Evolutionary conservation across 2,329 filamentous ascomycete genomes (phyloP).

Genomic region (Pochonia chlamydosporia): DNA sequence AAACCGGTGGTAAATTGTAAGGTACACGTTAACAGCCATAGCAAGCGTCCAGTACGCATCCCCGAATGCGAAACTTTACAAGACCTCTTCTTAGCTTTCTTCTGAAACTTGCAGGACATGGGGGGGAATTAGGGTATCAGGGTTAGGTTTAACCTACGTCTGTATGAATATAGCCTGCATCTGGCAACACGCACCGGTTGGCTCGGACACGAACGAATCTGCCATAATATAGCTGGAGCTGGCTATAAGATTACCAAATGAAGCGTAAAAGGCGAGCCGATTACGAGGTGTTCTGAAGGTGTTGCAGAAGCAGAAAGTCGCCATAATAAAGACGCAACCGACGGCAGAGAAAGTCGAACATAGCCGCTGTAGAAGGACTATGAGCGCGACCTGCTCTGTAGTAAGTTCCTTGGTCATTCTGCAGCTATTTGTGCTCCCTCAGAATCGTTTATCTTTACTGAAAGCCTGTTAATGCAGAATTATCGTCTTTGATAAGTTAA

Average conservation of each 20-base stretch:
- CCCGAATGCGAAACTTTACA: constrained; percentile 67
- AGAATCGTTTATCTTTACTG: no score
- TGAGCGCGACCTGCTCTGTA: no score
- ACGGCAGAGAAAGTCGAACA: background rate
- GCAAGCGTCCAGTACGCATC: constrained; percentile 68
- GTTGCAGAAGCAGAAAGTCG: constrained; percentile 57
- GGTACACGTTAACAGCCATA: constrained; percentile 75
- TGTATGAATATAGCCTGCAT: constrained; percentile 68
- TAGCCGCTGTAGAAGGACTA: no score
- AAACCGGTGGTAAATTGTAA: constrained; percentile 69
- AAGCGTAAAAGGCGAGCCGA: constrained; percentile 72
- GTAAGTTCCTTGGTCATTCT: no score
- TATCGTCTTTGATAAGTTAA: no score
- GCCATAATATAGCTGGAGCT: constrained; percentile 66
- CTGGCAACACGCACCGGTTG: constrained; percentile 48
- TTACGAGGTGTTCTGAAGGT: constrained; percentile 77
- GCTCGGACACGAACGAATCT: constrained; percentile 42
- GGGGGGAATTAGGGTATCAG: no score
- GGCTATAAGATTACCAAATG: constrained; percentile 68
- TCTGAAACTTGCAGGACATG: no score
- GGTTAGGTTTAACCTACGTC: constrained; percentile 56
- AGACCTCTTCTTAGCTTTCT: no score
- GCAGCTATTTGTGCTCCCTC: no score
- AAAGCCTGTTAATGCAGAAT: no score
- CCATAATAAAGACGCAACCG: constrained; percentile 52